Evolutionary conservation across 2,329 filamentous ascomycete genomes (phyloP).

Genomic region (Apiospora sp.): DNA sequence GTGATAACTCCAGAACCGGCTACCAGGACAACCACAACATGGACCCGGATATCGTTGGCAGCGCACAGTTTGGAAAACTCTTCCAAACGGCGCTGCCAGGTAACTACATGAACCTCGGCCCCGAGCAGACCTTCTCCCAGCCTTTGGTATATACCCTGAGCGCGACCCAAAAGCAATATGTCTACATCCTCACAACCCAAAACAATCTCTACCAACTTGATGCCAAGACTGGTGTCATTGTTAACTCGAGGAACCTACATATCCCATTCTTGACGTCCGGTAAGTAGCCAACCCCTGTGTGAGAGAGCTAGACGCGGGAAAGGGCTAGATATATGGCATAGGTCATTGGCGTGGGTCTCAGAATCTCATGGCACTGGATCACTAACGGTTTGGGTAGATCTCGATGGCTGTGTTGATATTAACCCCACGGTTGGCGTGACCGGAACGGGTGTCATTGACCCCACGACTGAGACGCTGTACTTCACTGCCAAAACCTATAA

Average conservation of each 20-base stretch:
- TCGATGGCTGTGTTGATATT: slow-evolving; percentile 56
- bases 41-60: slow-evolving; percentile 65
- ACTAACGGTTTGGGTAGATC: slow-evolving; percentile 42
- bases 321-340: background rate
- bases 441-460: slow-evolving; percentile 59
- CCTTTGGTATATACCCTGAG: slow-evolving; percentile 59
- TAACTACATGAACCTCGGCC: slow-evolving; percentile 52
- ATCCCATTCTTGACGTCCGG: slow-evolving; percentile 53
- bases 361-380: background rate
- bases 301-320: background rate
- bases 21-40: slow-evolving; percentile 70
- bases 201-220: slow-evolving; percentile 66
- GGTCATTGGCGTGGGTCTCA: background rate
- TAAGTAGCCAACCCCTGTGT: slow-evolving; percentile 8
- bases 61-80: slow-evolving; percentile 61
- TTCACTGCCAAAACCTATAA: slow-evolving; percentile 58
- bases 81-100: slow-evolving; percentile 62
- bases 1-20: slow-evolving; percentile 61
- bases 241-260: slow-evolving; percentile 55
- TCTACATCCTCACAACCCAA: slow-evolving; percentile 64
- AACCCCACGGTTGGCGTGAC: slow-evolving; percentile 56
- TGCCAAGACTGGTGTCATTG: slow-evolving; percentile 60
- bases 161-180: slow-evolving; percentile 55
- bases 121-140: slow-evolving; percentile 62
- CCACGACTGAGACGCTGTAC: slow-evolving; percentile 57